A percentile compares a stretch with the other conserved stretches of the same genome.
Evolutionary conservation across 495 filamentous ascomycete species (phyloP).

Genomic region (Aspergillus heteromorphus): DNA sequence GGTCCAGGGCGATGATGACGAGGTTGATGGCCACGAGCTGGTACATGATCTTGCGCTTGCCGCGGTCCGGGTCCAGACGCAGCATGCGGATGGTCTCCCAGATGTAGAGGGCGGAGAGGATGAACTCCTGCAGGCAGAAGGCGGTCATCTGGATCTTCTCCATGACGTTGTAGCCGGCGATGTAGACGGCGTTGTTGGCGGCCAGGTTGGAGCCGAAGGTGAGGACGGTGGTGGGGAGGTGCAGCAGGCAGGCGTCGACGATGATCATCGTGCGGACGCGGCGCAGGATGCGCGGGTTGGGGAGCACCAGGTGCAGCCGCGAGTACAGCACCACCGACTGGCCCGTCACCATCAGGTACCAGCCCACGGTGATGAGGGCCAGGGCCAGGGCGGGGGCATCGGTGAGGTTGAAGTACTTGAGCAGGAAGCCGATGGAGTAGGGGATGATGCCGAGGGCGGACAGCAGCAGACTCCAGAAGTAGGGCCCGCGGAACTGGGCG

Average conservation of each 20-base stretch:
- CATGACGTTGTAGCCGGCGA: slow-evolving; percentile 48
- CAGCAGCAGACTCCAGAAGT: slow-evolving; percentile 54
- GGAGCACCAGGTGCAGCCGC: slow-evolving; percentile 57
- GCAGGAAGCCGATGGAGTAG: slow-evolving; percentile 55
- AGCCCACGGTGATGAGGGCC: slow-evolving; percentile 50
- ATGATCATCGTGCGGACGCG: slow-evolving; percentile 55
- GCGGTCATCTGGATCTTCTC: slow-evolving; percentile 61
- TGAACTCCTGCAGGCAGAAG: slow-evolving; percentile 57
- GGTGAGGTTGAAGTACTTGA: slow-evolving; percentile 55
- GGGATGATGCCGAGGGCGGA: slow-evolving; percentile 51
- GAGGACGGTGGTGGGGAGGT: slow-evolving; percentile 53
- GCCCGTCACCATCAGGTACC: slow-evolving; percentile 61
- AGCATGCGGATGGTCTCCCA: slow-evolving; percentile 48
- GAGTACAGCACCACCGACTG: slow-evolving; percentile 65
- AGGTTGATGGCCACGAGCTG: slow-evolving; percentile 56
- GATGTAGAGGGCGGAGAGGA: slow-evolving; percentile 58
- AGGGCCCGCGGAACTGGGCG: slow-evolving; percentile 45
- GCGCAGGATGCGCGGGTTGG: slow-evolving; percentile 44
- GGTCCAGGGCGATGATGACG: slow-evolving; percentile 52
- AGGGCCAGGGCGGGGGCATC: slow-evolving; percentile 33
- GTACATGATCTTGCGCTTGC: slow-evolving; percentile 49
- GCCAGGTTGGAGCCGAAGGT: slow-evolving; percentile 52
- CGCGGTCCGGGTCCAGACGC: slow-evolving; percentile 36
- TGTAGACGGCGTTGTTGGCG: slow-evolving; percentile 15
- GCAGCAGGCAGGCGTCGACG: slow-evolving; percentile 47